Base-by-base conservation (phyloP, 768 basidiomycete species). In the Hydnum rufescens region DNA sequence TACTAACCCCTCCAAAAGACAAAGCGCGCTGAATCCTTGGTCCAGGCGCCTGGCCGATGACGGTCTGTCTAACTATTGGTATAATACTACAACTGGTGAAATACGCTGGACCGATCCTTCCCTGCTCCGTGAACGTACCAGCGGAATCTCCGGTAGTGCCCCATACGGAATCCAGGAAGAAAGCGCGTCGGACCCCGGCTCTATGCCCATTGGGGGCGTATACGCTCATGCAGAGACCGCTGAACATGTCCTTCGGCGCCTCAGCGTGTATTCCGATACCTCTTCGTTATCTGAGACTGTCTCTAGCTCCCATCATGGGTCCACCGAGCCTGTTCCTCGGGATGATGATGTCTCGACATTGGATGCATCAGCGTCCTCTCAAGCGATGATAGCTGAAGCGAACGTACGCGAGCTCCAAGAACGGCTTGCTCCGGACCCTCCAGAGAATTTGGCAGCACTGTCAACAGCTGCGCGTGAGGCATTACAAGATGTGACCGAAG, bases 1-100 rank as follows among this genome's bases (percentile, higher is more conserved):
- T 39, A 13, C 36, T 22, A 22, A 13, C 22, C 36, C 36, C 13
- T 39, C 36, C 36, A 22, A 22, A 39, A 22, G 39, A 55, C 25
- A 36, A 52, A 54, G 80, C 83, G 19, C n/a, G n/a, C n/a, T n/a
- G n/a, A 81, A 86, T 58, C 81, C 80, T n/a, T 93, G 89, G 89
- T 67, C 78, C 22, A 75, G 74, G 59, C 76, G 76, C 52, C 70
- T 87, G 43, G 81, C 81, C 23, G 85, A 88, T 60, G 87, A 90
- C 58, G 85, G 85, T 32, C 68, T 75, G 66, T 75, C 81, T 2
- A 85, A 82, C 62, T 86, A 75, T 60, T 90, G 83, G 64, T 63
- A 72, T 63, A 90, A 92, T 69, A 77, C 72, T 57, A 60, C 71
- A 23, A 79, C 78, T 54, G 80, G 81, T 13, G 66, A 74, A 51